Evolutionary conservation across 2,329 filamentous ascomycete species (phyloP).

Genomic region (Penicillium sp.): DNA sequence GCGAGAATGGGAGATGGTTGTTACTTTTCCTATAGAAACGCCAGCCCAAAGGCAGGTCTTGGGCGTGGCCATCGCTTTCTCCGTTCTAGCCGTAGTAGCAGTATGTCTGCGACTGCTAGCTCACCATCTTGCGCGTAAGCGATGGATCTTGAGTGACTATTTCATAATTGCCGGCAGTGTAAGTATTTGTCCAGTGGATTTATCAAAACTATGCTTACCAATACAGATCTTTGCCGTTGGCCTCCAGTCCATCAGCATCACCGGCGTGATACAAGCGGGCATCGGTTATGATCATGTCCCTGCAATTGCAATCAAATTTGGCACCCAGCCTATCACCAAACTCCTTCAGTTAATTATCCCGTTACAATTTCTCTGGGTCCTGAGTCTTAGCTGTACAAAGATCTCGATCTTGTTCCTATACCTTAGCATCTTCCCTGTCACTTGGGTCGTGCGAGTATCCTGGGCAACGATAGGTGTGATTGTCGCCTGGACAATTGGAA

Average conservation of each 20-base stretch:
- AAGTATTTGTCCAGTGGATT: not conserved
- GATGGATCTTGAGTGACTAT: slow-evolving; percentile 19
- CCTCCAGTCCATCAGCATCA: slow-evolving; percentile 23
- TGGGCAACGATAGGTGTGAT: slow-evolving; percentile 18
- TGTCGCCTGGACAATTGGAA: slow-evolving; percentile 23
- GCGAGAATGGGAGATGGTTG: slow-evolving; percentile 2
- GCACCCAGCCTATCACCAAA: slow-evolving; percentile 17
- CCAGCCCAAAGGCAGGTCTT: slow-evolving; percentile 15
- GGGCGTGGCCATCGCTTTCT: slow-evolving; percentile 16
- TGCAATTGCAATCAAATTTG: slow-evolving; percentile 13
- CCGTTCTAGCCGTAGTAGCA: slow-evolving; percentile 15
- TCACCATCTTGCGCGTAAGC: slow-evolving; percentile 17
- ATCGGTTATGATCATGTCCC: slow-evolving; percentile 21
- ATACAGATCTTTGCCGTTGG: slow-evolving; percentile 18
- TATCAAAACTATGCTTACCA: not conserved
- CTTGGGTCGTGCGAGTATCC: slow-evolving; percentile 8
- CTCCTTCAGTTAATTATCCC: slow-evolving; percentile 21
- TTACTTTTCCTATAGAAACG: slow-evolving; percentile 19
- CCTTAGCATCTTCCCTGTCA: slow-evolving; percentile 21
- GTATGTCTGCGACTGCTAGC: slow-evolving; percentile 19
- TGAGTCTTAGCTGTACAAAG: slow-evolving; percentile 22
- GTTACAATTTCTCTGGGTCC: slow-evolving; percentile 24
- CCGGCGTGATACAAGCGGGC: slow-evolving; percentile 19
- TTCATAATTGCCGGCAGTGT: slow-evolving; percentile 22
- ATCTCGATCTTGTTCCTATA: slow-evolving; percentile 23